Conservation (phyloP, 2,329 filamentous ascomycete genomes). For the Zelopaecilomyces penicillatus region DNA sequence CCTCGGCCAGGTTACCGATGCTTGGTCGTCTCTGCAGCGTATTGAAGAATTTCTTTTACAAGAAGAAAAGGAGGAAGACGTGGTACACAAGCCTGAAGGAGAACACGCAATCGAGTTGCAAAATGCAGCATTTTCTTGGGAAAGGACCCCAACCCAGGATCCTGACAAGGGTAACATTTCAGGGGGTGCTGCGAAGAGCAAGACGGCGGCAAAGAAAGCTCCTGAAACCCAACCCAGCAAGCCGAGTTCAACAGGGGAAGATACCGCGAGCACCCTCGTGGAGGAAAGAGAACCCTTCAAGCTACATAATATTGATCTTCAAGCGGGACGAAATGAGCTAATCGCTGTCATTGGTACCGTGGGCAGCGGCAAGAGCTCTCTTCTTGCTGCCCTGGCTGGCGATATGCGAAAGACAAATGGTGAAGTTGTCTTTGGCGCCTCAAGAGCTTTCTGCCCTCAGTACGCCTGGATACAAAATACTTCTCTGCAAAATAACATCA, state of each 20-base stretch:
- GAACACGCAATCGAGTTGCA: constrained; percentile 65
- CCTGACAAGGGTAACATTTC: constrained; percentile 26
- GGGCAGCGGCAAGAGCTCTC: constrained; percentile 80
- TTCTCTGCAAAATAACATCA: constrained; percentile 77
- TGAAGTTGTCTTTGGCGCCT: constrained; percentile 65
- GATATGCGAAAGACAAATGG: constrained; percentile 84
- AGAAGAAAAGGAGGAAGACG: constrained; percentile 74
- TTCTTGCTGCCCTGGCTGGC: constrained; percentile 81
- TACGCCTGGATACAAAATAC: constrained; percentile 98
- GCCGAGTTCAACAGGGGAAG: constrained; percentile 30
- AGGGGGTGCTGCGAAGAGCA: constrained; percentile 36
- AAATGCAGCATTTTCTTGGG: constrained; percentile 80
- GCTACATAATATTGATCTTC: constrained; percentile 58
- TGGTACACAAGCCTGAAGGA: constrained; percentile 44
- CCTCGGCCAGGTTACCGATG: constrained; percentile 83
- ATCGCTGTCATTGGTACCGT: constrained; percentile 84
- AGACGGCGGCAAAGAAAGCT: constrained; percentile 30
- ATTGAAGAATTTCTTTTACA: constrained; percentile 83
- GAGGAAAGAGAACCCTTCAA: constrained; percentile 62
- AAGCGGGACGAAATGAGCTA: constrained; percentile 65
- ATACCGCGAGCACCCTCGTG: constrained; percentile 46
- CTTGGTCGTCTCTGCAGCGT: constrained; percentile 72
- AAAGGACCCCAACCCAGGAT: constrained; percentile 53
- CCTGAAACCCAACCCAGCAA: constrained; percentile 24
- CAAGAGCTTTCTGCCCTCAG: constrained; percentile 85